A percentile compares a stretch with the other conserved stretches of the same genome.
phyloP scores from a whole-genome alignment of 148 eudicot species.

The Amaranthus cruentus region DNA sequence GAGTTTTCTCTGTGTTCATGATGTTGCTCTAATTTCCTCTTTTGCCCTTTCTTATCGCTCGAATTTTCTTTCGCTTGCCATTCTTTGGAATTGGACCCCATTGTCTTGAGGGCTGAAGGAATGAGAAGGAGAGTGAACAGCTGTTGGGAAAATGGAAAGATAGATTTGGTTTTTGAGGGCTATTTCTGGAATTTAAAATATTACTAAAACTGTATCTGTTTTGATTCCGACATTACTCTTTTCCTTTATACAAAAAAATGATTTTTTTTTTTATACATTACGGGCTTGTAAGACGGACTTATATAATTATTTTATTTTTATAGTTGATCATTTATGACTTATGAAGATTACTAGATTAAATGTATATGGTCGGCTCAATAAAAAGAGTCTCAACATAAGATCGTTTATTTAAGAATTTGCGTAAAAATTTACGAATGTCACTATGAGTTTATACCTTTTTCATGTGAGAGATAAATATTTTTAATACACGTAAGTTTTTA shows the following conservation, averaged over 20 bases:
- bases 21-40: constrained; percentile 44
- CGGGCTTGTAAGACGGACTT: too few relatives aligned
- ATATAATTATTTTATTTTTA: too few relatives aligned
- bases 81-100: constrained; percentile 40
- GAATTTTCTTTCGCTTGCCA: constrained; percentile 38
- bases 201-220: neutral
- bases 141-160: neutral
- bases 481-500: too few relatives aligned
- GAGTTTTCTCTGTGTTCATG: constrained; percentile 19
- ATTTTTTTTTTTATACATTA: too few relatives aligned
- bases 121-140: neutral
- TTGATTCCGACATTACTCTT: neutral
- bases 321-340: too few relatives aligned
- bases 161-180: neutral
- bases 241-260: neutral
- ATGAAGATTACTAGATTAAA: too few relatives aligned
- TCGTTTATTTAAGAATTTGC: too few relatives aligned
- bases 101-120: constrained; percentile 11
- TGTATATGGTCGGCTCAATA: too few relatives aligned
- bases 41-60: constrained; percentile 46
- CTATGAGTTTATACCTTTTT: too few relatives aligned
- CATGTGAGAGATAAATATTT: too few relatives aligned
- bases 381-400: too few relatives aligned
- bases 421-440: too few relatives aligned
- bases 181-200: neutral